Base-by-base conservation (phyloP, 345 rosid genomes). In the Turnera subulata region DNA sequence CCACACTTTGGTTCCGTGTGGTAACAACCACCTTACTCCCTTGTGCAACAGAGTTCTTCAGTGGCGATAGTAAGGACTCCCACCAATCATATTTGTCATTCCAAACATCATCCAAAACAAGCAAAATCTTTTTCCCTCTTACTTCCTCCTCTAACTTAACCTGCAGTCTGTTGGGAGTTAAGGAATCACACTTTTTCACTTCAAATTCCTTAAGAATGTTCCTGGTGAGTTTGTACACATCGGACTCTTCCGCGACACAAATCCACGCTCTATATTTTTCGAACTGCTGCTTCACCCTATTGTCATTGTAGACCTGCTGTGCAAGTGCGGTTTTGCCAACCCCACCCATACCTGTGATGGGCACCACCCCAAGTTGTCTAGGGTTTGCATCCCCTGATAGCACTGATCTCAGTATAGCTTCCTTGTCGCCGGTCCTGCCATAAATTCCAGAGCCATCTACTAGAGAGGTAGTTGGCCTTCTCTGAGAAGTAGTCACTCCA, bases 291-390 rank as follows among this genome's bases (percentile, higher is more conserved):
- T 22, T 15, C 13, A 38, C 39, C 22, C 39, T 22, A 0, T 1
- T 22, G 46, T 49, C 47, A 9, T 33, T 46, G 47, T 59, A 59
- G 6, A 46, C 35, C 20, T 35, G 29, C 13, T 59, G 64, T 5
- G 64, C 55, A 38, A 59, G 53, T 3, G 64, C 48, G 48, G 55
- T 49, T 50, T 59, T 59, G 11, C 64, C 64, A 19, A 49, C 29
- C 8, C 64, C 64, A 3, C 35, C 35, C 35, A 29, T 29, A 29
- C 35, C 35, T 8, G 8, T 8, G 4, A 29, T 29, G 35, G 14
- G 9, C 11, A 32, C 24, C 1, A 29, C 21, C 1, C 9, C 33
- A 13, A 15, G n/a, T 5, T 12, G 44, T 6, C 11, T n/a, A n/a
- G n/a, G n/a, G n/a, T n/a, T n/a, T n/a, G n/a, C n/a, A 24, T 18